Conservation (phyloP, 179 eudicot species). For the Spergularia azorica region DNA sequence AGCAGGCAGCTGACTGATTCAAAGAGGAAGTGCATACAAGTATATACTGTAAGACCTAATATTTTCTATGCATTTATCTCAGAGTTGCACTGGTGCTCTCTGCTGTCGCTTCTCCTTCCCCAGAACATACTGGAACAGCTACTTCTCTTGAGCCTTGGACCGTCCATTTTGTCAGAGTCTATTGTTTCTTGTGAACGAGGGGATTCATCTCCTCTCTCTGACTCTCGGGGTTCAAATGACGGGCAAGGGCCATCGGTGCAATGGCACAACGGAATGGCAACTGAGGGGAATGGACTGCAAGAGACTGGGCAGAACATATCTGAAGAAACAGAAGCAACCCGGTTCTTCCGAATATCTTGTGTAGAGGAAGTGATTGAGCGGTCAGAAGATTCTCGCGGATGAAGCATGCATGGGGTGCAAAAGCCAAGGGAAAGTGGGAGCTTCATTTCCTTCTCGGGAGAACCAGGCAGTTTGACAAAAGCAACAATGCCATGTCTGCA, state of each 20-base stretch:
- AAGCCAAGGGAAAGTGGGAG: conserved; percentile 66
- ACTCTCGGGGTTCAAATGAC: conserved; percentile 55
- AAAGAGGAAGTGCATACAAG: not conserved
- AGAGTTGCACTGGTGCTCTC: conserved; percentile 88
- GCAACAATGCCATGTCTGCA: conserved; percentile 74
- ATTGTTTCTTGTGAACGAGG: conserved; percentile 48
- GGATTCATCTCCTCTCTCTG: conserved; percentile 55
- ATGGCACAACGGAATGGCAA: conserved; percentile 69
- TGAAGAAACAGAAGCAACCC: conserved; percentile 70
- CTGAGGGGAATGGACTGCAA: conserved; percentile 89
- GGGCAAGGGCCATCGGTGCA: conserved; percentile 86
- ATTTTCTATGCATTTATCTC: conserved; percentile 66
- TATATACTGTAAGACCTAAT: not conserved
- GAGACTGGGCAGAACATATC: conserved; percentile 85
- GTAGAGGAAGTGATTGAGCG: conserved; percentile 37
- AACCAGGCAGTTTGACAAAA: conserved; percentile 64
- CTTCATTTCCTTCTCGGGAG: conserved; percentile 59
- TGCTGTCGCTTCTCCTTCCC: conserved; percentile 92
- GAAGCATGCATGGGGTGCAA: conserved; percentile 90
- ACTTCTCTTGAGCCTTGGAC: conserved; percentile 63
- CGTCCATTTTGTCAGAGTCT: conserved; percentile 58
- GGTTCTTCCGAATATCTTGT: conserved; percentile 59
- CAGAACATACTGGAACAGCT: conserved; percentile 95
- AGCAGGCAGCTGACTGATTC: conserved; percentile 20
- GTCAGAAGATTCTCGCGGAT: conserved; percentile 54